A percentile compares a stretch with the other conserved stretches of the same genome.
phyloP scores from a whole-genome alignment of 768 basidiomycete genomes.

The Cystofilobasidium macerans region DNA sequence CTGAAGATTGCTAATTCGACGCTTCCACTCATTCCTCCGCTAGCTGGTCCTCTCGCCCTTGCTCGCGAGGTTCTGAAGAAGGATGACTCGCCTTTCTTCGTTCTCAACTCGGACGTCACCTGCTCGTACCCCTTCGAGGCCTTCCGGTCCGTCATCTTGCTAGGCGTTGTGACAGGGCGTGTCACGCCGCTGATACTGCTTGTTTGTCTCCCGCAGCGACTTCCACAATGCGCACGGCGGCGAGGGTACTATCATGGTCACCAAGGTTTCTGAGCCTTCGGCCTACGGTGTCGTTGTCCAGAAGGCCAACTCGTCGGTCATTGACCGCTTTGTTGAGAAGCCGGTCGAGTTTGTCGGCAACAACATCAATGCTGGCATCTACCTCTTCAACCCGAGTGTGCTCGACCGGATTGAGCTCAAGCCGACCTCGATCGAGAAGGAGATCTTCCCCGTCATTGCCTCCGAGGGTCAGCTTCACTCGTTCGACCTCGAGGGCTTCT shows the following conservation, averaged over 20 bases:
- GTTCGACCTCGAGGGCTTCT: constrained; percentile 44
- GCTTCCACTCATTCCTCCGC: neutral
- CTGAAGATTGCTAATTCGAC: neutral
- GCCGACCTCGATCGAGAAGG: constrained; percentile 45
- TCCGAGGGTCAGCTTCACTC: constrained; percentile 42
- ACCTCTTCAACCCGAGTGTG: constrained; percentile 46
- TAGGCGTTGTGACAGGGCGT: neutral
- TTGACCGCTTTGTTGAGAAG: constrained; percentile 46
- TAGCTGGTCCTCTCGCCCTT: constrained; percentile 44
- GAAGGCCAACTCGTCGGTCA: constrained; percentile 40
- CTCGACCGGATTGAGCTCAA: constrained; percentile 44
- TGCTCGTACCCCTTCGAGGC: constrained; percentile 45
- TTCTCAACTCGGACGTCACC: constrained; percentile 45
- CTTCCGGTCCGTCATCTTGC: constrained; percentile 35
- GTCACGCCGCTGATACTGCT: neutral
- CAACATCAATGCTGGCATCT: constrained; percentile 46
- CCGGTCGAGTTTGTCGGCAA: constrained; percentile 45
- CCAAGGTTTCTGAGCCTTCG: constrained; percentile 45
- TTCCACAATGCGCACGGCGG: constrained; percentile 43
- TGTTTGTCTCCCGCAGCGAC: constrained; percentile 32
- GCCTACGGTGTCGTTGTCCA: constrained; percentile 45
- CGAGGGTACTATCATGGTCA: constrained; percentile 45
- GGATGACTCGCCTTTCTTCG: constrained; percentile 46
- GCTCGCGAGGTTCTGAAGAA: constrained; percentile 43
- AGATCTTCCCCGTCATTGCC: constrained; percentile 44